These are phyloP conservation scores for Teunomyces barrocoloradensis DNA, from an alignment of 805 yeast species.

Conservation along the genomic window DNA sequence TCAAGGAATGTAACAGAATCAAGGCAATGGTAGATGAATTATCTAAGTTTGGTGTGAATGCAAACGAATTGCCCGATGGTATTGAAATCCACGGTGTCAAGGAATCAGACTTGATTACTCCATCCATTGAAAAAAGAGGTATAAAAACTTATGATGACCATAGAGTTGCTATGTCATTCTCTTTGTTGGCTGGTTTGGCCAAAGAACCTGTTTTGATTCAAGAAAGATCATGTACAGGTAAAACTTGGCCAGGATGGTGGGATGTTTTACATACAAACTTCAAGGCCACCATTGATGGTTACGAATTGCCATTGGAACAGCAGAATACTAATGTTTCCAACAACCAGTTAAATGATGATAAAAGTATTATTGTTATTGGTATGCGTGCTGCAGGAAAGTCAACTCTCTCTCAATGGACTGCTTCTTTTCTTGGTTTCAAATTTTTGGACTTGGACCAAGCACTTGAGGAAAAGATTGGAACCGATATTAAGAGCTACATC, in stretches of 20 bases:
- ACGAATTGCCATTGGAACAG: slow-evolving; percentile 45
- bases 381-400: slow-evolving; percentile 99
- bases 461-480: slow-evolving; percentile 54
- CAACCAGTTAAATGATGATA: slow-evolving; percentile 37
- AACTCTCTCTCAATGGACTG: slow-evolving; percentile 77
- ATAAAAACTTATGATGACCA: slow-evolving; percentile 89
- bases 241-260: slow-evolving; percentile 99
- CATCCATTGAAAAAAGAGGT: slow-evolving; percentile 52
- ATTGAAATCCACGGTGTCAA: slow-evolving; percentile 77
- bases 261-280: slow-evolving; percentile 75
- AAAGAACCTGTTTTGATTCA: slow-evolving; percentile 64
- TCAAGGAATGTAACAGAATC: slow-evolving; percentile 94
- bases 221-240: slow-evolving; percentile 90
- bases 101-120: slow-evolving; percentile 50
- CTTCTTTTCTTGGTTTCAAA: slow-evolving; percentile 62
- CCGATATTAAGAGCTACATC: slow-evolving; percentile 59
- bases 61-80: slow-evolving; percentile 88
- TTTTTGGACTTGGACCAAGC: slow-evolving; percentile 74
- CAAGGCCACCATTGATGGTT: slow-evolving; percentile 67
- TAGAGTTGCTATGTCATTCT: slow-evolving; percentile 96
- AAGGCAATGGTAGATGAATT: slow-evolving; percentile 90
- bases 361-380: slow-evolving; percentile 79
- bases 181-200: slow-evolving; percentile 76
- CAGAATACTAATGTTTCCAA: slow-evolving; percentile 16
- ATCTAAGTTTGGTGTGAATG: slow-evolving; percentile 84